Conservation (phyloP, 177 flowering plant genomes). For the Vitis hybrid region DNA sequence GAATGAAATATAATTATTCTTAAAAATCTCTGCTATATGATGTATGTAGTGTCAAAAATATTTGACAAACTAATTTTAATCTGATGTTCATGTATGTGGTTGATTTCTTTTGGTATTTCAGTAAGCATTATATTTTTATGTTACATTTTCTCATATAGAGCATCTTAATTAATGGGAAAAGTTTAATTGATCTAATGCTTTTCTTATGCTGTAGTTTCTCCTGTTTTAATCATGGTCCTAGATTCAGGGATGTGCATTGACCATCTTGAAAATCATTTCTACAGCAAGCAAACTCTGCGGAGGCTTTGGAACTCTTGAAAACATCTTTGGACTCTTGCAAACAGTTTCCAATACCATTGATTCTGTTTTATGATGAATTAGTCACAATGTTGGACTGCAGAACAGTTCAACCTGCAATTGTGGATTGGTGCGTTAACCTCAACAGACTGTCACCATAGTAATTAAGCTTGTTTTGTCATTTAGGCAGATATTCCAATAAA, state of each 20-base stretch:
- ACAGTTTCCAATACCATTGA: constrained; percentile 47
- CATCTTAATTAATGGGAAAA: not conserved
- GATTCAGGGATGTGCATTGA: constrained; percentile 7
- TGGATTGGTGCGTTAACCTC: constrained; percentile 59
- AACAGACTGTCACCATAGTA: not conserved
- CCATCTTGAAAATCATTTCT: constrained; percentile 13
- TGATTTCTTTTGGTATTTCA: not conserved
- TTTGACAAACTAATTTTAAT: too few species aligned
- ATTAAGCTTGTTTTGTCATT: not conserved
- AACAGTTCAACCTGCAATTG: constrained; percentile 55
- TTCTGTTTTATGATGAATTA: constrained; percentile 77
- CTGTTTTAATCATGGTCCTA: not conserved
- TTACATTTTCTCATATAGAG: too few species aligned
- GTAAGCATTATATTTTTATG: too few species aligned
- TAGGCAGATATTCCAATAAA: constrained; percentile 3
- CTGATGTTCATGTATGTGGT: too few species aligned
- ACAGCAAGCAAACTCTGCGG: constrained; percentile 66
- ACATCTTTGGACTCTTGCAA: constrained; percentile 66
- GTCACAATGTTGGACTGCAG: constrained; percentile 34
- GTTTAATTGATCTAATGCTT: too few species aligned
- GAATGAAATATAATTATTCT: too few species aligned
- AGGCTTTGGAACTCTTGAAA: constrained; percentile 74
- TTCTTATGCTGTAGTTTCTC: not conserved
- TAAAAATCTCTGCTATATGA: too few species aligned
- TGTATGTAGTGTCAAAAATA: too few species aligned